Evolutionary conservation across 2,329 filamentous ascomycete species (phyloP).

Genomic region (Tolypocladium nubicola): DNA sequence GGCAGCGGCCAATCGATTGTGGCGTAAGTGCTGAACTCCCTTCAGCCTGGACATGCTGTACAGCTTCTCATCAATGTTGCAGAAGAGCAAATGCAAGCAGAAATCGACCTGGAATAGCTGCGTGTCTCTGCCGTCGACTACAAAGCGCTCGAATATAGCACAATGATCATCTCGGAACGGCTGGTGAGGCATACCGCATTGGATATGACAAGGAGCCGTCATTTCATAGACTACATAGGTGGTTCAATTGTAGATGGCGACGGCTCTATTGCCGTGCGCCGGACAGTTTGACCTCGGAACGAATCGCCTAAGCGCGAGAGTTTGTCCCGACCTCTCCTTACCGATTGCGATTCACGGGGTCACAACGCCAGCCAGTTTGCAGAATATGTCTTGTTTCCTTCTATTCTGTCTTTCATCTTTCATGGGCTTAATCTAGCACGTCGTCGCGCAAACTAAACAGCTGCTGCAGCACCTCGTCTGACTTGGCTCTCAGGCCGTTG

Average conservation of each 20-base stretch:
- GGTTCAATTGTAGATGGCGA: not conserved
- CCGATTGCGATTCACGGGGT: not conserved
- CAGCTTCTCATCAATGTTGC: not conserved
- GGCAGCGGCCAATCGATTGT: conserved; percentile 57
- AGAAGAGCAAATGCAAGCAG: conserved; percentile 42
- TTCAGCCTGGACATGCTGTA: not conserved
- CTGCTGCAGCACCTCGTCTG: conserved; percentile 66
- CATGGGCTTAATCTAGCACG: conserved; percentile 36
- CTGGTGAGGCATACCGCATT: not conserved
- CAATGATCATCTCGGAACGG: not conserved
- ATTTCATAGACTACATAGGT: not conserved
- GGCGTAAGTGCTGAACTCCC: conserved; percentile 38
- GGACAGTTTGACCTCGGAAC: no score
- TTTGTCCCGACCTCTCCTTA: not conserved
- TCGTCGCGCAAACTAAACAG: conserved; percentile 70
- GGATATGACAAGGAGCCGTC: not conserved
- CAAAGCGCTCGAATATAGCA: no score
- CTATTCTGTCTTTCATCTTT: not conserved
- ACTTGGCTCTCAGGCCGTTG: conserved; percentile 62
- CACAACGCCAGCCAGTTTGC: not conserved
- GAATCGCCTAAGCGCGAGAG: not conserved
- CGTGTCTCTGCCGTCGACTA: not conserved
- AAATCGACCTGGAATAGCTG: conserved; percentile 32
- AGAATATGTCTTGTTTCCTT: not conserved
- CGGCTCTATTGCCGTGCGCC: not conserved